phyloP scores from a whole-genome alignment of 2,329 filamentous ascomycete species.

The Leptographium lundbergii region DNA sequence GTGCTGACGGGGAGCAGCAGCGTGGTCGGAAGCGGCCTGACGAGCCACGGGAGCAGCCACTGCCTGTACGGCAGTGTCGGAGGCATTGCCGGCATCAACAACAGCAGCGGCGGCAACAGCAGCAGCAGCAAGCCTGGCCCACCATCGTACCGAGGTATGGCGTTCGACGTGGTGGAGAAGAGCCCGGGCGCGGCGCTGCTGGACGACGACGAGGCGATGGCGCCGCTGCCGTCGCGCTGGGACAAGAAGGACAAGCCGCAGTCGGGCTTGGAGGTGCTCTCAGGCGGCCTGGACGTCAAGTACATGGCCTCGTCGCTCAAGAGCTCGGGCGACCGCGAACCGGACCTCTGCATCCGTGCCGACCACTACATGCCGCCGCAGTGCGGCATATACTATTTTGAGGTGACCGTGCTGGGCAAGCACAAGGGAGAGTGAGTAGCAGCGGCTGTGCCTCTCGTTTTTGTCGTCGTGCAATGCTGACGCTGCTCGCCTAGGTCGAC shows the following conservation, averaged over 20 bases:
- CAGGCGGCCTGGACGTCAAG: slow-evolving; percentile 61
- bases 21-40: background rate
- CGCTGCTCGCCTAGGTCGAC: slow-evolving; percentile 30
- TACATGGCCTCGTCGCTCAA: slow-evolving; percentile 35
- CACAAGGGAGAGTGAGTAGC: slow-evolving; percentile 43
- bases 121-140: slow-evolving; percentile 37
- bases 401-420: slow-evolving; percentile 43
- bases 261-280: slow-evolving; percentile 57
- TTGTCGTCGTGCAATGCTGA: background rate
- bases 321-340: slow-evolving; percentile 37
- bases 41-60: slow-evolving; percentile 35
- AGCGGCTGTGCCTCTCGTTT: background rate
- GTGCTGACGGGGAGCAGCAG: background rate
- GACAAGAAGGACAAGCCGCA: slow-evolving; percentile 61
- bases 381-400: slow-evolving; percentile 91
- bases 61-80: slow-evolving; percentile 18
- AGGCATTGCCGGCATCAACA: background rate
- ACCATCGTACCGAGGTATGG: slow-evolving; percentile 58
- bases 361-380: slow-evolving; percentile 80
- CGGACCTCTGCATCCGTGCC: slow-evolving; percentile 73
- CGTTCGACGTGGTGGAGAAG: slow-evolving; percentile 76
- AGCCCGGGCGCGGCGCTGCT: background rate
- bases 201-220: slow-evolving; percentile 46
- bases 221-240: slow-evolving; percentile 71
- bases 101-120: background rate